phyloP scores from a whole-genome alignment of 805 yeast species.

The Brettanomyces sp. region DNA sequence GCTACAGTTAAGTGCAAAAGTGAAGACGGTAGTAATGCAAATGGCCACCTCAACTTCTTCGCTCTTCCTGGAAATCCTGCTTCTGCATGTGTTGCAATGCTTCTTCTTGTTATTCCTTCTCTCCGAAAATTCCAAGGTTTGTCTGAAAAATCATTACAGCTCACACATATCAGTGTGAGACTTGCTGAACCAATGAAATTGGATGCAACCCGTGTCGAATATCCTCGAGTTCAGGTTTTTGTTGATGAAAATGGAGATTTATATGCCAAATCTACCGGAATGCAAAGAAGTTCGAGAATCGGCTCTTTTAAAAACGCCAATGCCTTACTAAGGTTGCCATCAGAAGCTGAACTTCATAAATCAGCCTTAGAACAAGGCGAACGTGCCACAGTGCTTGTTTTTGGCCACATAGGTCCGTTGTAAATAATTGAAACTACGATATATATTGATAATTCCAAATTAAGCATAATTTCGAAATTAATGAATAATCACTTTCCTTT shows the following conservation, averaged over 20 bases:
- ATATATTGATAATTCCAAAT: no score
- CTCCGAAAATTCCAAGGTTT: slow-evolving; percentile 29
- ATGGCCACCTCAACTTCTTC: slow-evolving; percentile 27
- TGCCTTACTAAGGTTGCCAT: slow-evolving; percentile 35
- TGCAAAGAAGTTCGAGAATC: slow-evolving; percentile 41
- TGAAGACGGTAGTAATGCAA: slow-evolving; percentile 1
- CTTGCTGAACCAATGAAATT: slow-evolving; percentile 25
- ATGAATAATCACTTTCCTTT: no score
- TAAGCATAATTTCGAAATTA: no score
- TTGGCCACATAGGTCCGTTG: slow-evolving; percentile 8
- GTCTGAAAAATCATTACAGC: slow-evolving; percentile 1
- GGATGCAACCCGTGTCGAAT: slow-evolving; percentile 41
- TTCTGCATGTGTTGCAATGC: slow-evolving; percentile 39
- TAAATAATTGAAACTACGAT: no score
- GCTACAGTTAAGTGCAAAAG: slow-evolving; percentile 30
- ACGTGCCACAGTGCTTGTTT: slow-evolving; percentile 19
- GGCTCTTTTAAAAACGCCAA: slow-evolving; percentile 40
- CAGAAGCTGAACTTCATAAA: slow-evolving; percentile 13
- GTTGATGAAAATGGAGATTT: slow-evolving; percentile 21
- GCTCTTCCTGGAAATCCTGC: slow-evolving; percentile 53
- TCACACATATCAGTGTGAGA: slow-evolving; percentile 21
- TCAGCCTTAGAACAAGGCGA: slow-evolving; percentile 12
- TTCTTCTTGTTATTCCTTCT: slow-evolving; percentile 39
- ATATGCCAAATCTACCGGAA: slow-evolving; percentile 36
- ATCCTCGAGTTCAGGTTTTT: slow-evolving; percentile 32